These are phyloP conservation scores for Candida vartiovaarae DNA, from an alignment of 805 yeast species.

Conservation along the genomic window DNA sequence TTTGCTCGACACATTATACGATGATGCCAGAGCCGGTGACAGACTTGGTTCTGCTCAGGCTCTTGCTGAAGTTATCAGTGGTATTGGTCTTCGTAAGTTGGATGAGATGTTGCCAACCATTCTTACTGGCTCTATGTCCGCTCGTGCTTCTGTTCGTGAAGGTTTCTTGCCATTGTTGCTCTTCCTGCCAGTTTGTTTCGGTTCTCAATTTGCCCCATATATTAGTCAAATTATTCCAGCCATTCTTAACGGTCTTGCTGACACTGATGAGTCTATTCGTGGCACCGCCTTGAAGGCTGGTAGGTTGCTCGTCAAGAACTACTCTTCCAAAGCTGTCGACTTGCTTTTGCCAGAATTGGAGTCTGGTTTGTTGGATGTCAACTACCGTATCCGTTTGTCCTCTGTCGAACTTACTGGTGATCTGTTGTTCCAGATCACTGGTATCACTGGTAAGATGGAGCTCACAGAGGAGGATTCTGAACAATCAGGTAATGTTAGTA, in stretches of 20 bases:
- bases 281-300: conserved; percentile 91
- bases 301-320: conserved; percentile 81
- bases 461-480: conserved; percentile 48
- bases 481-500: conserved; percentile 44
- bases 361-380: conserved; percentile 74
- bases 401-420: conserved; percentile 96
- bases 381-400: conserved; percentile 82
- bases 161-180: conserved; percentile 88
- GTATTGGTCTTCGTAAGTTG: conserved; percentile 79
- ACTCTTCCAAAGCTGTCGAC: conserved; percentile 89
- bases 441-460: conserved; percentile 74
- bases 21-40: conserved; percentile 77
- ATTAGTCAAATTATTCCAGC: conserved; percentile 84
- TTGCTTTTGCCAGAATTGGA: conserved; percentile 90
- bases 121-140: conserved; percentile 58
- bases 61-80: conserved; percentile 85
- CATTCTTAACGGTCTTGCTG: conserved; percentile 86
- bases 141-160: conserved; percentile 72
- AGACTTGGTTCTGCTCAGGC: conserved; percentile 97
- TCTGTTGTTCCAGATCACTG: conserved; percentile 86
- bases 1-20: conserved; percentile 66
- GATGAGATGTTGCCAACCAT: conserved; percentile 85
- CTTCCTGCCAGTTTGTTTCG: conserved; percentile 91
- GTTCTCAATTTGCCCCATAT: conserved; percentile 85
- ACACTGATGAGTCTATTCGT: conserved; percentile 75